phyloP scores from a whole-genome alignment of 2,329 filamentous ascomycete species.

The Nothophoma quercina region DNA sequence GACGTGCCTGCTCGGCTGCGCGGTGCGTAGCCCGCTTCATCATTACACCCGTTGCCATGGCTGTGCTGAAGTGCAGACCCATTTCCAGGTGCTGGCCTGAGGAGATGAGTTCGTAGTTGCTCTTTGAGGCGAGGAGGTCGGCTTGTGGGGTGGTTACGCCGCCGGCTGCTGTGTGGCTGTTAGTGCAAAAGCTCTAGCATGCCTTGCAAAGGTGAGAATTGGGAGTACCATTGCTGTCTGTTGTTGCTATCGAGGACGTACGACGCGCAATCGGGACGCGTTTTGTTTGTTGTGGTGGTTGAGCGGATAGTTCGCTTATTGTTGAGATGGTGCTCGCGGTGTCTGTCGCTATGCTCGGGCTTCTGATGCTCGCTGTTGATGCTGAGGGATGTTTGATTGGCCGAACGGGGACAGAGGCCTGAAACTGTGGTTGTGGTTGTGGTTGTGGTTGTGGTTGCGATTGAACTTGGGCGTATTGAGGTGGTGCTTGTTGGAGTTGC shows the following conservation, averaged over 20 bases:
- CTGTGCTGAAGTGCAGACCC: conserved; percentile 42
- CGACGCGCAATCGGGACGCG: conserved; percentile 32
- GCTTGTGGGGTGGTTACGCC: conserved; percentile 38
- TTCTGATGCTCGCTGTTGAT: conserved; percentile 22
- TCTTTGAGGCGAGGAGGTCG: conserved; percentile 39
- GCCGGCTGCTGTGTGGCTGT: conserved; percentile 25
- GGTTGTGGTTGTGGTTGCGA: conserved; percentile 6
- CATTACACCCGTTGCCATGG: conserved; percentile 44
- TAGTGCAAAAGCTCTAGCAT: neutral
- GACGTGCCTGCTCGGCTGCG: conserved; percentile 41
- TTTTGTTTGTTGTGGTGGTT: conserved; percentile 28
- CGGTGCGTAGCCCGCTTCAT: conserved; percentile 44
- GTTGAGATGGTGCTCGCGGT: conserved; percentile 36
- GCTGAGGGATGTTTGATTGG: conserved; percentile 26
- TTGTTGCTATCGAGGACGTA: conserved; percentile 27
- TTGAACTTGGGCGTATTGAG: conserved; percentile 10
- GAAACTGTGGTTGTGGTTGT: conserved; percentile 13
- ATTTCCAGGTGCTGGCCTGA: conserved; percentile 41
- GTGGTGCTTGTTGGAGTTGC: neutral
- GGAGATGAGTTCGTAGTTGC: conserved; percentile 42
- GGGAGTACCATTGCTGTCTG: conserved; percentile 33
- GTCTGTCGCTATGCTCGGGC: conserved; percentile 29
- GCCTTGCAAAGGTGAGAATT: neutral
- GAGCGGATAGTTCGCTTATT: conserved; percentile 34
- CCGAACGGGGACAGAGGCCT: conserved; percentile 23